These are phyloP conservation scores for Cladosporium cucumerinum DNA, from an alignment of 2,329 filamentous ascomycete genomes.

Conservation along the genomic window DNA sequence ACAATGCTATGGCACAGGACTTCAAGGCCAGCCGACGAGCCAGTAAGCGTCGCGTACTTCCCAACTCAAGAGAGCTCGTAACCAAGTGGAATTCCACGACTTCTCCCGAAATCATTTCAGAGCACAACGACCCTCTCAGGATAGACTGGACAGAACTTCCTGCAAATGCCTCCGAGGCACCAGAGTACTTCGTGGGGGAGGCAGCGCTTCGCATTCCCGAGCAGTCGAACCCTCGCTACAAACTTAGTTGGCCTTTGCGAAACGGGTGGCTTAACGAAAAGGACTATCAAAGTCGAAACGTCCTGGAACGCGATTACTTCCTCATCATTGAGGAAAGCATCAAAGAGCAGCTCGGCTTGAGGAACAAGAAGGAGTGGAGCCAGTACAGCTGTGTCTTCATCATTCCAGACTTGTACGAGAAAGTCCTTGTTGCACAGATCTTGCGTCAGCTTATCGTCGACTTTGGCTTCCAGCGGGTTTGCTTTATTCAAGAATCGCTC, in stretches of 20 bases:
- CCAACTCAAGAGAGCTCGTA: conserved; percentile 96
- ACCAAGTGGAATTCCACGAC: conserved; percentile 88
- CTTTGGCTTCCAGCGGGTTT: conserved; percentile 84
- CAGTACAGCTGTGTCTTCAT: conserved; percentile 97
- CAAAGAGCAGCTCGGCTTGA: conserved; percentile 75
- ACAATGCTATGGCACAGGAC: conserved; percentile 77
- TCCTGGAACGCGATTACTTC: conserved; percentile 82
- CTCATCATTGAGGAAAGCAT: conserved; percentile 83
- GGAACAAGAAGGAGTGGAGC: conserved; percentile 73
- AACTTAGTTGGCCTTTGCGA: conserved; percentile 86
- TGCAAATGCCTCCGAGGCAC: conserved; percentile 56
- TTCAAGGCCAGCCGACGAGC: conserved; percentile 86
- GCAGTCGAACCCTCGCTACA: conserved; percentile 82
- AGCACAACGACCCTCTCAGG: conserved; percentile 90
- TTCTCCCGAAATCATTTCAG: conserved; percentile 79
- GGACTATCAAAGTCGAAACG: conserved; percentile 76
- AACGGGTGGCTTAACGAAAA: conserved; percentile 86
- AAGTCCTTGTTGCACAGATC: conserved; percentile 80
- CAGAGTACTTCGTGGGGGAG: conserved; percentile 75
- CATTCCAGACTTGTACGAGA: conserved; percentile 95
- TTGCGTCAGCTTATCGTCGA: conserved; percentile 82
- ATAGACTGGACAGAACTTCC: conserved; percentile 92
- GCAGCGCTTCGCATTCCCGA: conserved; percentile 85
- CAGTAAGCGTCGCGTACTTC: conserved; percentile 90
- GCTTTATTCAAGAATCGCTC: conserved; percentile 94